Base-by-base conservation (phyloP, 2,329 filamentous ascomycete species). In the Balansia obtecta region DNA sequence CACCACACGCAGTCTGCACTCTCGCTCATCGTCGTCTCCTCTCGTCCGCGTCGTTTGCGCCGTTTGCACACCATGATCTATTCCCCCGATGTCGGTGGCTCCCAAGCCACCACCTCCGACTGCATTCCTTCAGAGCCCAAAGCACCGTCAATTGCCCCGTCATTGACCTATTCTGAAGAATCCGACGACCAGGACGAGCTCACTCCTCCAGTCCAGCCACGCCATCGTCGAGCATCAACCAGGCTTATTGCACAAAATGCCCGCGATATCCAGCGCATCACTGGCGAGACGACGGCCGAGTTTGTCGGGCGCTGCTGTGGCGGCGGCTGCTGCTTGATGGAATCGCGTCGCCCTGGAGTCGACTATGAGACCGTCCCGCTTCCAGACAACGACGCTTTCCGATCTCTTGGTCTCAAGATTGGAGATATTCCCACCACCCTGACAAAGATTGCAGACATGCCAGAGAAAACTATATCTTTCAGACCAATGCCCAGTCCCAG, bases 301-400 rank as follows among this genome's bases (percentile, higher is more conserved):
- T 68, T 83, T 60, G 75, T 83, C 58, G 75, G 73, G 50, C 73
- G 78, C 57, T 84, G 80, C 60, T 84, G 80, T 55, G 80, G 80
- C 48, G 80, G 79, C 32, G 79, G 79, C 51, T 83, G 80, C 65
- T 83, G 79, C 59, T 72, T 82, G 65, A 74, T 73, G 46, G 49
- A 65, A 47, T 69, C 70, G 55, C 65, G 71, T 55, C 69, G 67
- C 47, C 64, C 71, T 2, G 69, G 68, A 33, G 53, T 79, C 44
- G 67, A 76, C 40, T 79, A 74, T 52, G 79, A 82, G 59, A 63
- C 61, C 7, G 65, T 83, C 18, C 60, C 70, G 15, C 61, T 80
- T 2, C 90, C 91, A 1, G 82, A 93, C 65, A 97, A 95, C 60
- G 77, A 84, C 53, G 93, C 93, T 15, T 98, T 86, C 70, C 77